Evolutionary conservation across 768 basidiomycete species (phyloP).

Genomic region (Boletales sp.): DNA sequence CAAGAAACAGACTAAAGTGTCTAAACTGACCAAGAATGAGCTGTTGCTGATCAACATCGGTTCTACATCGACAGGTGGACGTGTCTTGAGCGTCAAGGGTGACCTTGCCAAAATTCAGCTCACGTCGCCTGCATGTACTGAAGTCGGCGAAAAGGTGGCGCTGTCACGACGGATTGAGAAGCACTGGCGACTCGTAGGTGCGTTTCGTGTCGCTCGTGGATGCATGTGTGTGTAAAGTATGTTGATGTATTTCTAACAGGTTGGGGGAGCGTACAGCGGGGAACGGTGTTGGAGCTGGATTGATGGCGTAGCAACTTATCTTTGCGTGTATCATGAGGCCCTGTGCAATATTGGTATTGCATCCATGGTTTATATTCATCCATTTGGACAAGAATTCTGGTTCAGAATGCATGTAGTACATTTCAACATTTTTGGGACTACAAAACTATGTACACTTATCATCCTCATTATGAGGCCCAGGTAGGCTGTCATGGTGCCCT

Average conservation of each 20-base stretch:
- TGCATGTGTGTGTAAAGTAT: background rate
- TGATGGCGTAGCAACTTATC: conserved; percentile 23
- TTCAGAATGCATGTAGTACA: too few species aligned
- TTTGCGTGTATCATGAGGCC: too few species aligned
- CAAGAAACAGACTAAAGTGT: conserved; percentile 96
- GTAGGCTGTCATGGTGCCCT: too few species aligned
- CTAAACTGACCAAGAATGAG: conserved; percentile 89
- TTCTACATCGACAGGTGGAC: conserved; percentile 94
- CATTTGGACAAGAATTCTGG: background rate
- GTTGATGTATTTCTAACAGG: conserved; percentile 31
- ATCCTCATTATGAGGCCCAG: too few species aligned
- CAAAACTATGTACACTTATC: too few species aligned
- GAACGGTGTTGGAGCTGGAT: conserved; percentile 79
- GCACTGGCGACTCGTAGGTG: conserved; percentile 95
- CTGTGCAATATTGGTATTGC: background rate
- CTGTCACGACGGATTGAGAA: conserved; percentile 93
- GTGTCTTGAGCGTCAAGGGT: conserved; percentile 90
- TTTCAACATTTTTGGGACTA: too few species aligned
- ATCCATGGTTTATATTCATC: background rate
- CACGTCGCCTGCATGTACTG: conserved; percentile 93
- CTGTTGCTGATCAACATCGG: conserved; percentile 96
- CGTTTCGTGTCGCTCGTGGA: conserved; percentile 5
- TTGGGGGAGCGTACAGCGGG: conserved; percentile 82
- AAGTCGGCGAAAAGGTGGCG: conserved; percentile 97
- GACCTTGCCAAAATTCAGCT: conserved; percentile 93